Conservation (phyloP, 768 basidiomycete genomes). For the Mycena vulgaris region DNA sequence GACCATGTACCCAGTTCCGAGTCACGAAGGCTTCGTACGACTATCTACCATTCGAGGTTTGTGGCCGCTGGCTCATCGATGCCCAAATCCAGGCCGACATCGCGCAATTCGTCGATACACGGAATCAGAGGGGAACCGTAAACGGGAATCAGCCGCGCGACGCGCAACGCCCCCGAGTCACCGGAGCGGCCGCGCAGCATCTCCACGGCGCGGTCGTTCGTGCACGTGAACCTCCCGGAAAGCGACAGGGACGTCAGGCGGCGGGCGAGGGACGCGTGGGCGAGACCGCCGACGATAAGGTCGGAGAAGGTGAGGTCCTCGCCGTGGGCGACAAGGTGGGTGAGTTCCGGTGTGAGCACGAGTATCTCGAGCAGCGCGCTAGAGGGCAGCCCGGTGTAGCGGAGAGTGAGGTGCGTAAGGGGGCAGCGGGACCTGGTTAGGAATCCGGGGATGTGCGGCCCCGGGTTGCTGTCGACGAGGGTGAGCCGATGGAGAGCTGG, state of each 20-base stretch:
- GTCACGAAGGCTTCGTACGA: no score
- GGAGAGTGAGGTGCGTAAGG: conserved; percentile 7
- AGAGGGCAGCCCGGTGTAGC: not conserved
- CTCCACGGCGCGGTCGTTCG: not conserved
- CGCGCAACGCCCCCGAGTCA: not conserved
- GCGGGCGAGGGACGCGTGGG: not conserved
- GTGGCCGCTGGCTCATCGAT: no score
- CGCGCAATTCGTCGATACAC: not conserved
- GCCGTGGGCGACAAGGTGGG: not conserved
- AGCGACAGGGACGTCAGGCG: not conserved
- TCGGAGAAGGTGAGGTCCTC: not conserved
- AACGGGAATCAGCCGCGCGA: not conserved
- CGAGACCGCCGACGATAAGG: not conserved
- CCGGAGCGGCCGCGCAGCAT: conserved; percentile 16
- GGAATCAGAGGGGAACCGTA: not conserved
- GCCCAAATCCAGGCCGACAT: conserved; percentile 2
- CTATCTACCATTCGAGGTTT: no score
- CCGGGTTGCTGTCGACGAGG: not conserved
- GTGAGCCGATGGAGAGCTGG: not conserved
- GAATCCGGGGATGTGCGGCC: not conserved
- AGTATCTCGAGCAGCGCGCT: not conserved
- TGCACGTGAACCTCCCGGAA: not conserved
- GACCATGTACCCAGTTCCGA: no score
- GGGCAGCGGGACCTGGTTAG: not conserved
- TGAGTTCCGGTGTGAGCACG: not conserved